Base-by-base conservation (phyloP, 2,329 filamentous ascomycete species). In the Westerdykella sp. region DNA sequence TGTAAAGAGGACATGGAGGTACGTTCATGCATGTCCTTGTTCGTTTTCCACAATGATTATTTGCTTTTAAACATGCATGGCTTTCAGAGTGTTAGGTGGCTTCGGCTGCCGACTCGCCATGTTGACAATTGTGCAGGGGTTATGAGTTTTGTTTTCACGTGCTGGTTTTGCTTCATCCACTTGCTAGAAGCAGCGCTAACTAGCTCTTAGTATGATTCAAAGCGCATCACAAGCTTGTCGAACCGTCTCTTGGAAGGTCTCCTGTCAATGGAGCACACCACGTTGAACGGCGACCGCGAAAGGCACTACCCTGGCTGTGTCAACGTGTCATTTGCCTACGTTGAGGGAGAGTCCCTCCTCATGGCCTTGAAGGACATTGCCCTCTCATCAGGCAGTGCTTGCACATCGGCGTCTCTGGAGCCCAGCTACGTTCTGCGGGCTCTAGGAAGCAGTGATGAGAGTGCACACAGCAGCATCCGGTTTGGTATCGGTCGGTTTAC, bases 291-390 rank as follows among this genome's bases (percentile, higher is more conserved):
- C 40, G 88, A 93, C 56, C 77, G 83, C 2, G 70, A 84, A 4
- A 77, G 80, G 41, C 94, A 94, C 68, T 98, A 98, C 66, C 89
- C 93, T 2, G 93, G 93, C 50, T 98, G 93, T 58, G 91, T 98
- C 48, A 98, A 98, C 67, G 86, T 98, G 10, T 98, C 93, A 0
- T 98, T 98, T 63, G 91, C 93, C 28, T 98, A 98, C 60, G 89
- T 98, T 4, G 93, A 98, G 70, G 93, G 93, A 54, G 93, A 98
- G 70, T 97, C 93, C 2, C 83, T 98, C 1, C 78, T 98, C 50
- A 98, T 98, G 93, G 93, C 93, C 0, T 73, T 98, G 37, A 98
- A 98, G 71, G 93, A 98, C 56, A 96, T 98, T 68, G 93, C 93
- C 0, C 74, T 98, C 30, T 97, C 91, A 6, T 98, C 93, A 0